Evolutionary conservation across 176 grass and related monocot species (phyloP), one percentile per base, ranked within the genome.

Genomic region (Carex cristatella): DNA sequence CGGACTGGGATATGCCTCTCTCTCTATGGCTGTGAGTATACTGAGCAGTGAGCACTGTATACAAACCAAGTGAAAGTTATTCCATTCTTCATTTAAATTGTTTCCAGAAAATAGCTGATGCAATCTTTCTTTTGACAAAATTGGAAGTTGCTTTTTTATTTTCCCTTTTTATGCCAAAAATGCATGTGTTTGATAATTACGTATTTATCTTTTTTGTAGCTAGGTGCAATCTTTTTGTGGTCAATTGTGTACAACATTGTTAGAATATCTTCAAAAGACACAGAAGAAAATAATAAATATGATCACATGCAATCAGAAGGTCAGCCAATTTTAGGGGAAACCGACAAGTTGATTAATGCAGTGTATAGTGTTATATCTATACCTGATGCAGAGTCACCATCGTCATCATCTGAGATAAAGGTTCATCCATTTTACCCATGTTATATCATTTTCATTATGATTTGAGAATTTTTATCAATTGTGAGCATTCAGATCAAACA

Each of bases 181-280:
- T 79, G 63, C 23, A 85, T 88, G 37, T 67, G 55, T 42, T 67
- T 56, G 57, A 10, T 59, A 73, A 69, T 27, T 86, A 10, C 1
- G 8, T 78, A 32, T 79, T 51, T 42, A 31, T 49, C 64, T 19
- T 46, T 85, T 83, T 10, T 84, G 60, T 83, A 98, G 96, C 86
- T 98, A 18, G 95, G 95, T 82, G 88, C 93, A 61, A 82, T 95
- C 18, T 87, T 95, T 63, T 73, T 98, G 16, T 98, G 95, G 95
- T 85, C 83, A 6, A 84, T 90, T 56, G 91, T 83, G 5, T 98
- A 94, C 28, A 94, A 98, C 19, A 94, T 91, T 38, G 49, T 98
- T 6, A 85, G 89, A 37, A 62, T 80, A 79, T 86, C 86, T 86
- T 91, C 89, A n/a, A 63, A 73, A 60, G 38, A 32, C 42, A 65